Percentiles rank a stretch among this genome's conserved stretches.
phyloP scores from a whole-genome alignment of 75 land plant species.

The Pinus tabuliformis region DNA sequence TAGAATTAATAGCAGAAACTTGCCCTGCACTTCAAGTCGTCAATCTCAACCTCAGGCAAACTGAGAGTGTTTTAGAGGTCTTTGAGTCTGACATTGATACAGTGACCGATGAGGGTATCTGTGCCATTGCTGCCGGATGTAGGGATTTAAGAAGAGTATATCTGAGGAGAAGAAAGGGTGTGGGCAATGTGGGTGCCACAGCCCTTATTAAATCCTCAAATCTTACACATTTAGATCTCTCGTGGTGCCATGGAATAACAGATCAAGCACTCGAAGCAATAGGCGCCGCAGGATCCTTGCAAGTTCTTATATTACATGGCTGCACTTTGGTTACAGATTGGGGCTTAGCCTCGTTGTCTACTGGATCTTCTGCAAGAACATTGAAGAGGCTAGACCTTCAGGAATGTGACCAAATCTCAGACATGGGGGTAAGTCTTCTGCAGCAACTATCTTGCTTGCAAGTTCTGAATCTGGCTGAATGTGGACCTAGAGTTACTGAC shows the following conservation, averaged over 20 bases:
- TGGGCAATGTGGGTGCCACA: constrained; percentile 20
- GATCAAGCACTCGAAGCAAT: constrained; percentile 23
- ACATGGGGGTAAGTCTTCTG: constrained; percentile 15
- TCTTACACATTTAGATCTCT: constrained; percentile 22
- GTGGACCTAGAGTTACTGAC: constrained; percentile 30
- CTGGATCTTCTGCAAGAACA: constrained; percentile 10
- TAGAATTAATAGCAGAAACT: constrained; percentile 19
- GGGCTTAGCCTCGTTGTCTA: constrained; percentile 11
- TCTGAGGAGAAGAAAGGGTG: constrained; percentile 17
- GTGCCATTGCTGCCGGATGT: constrained; percentile 18
- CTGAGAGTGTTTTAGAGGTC: constrained; percentile 1
- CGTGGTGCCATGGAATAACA: constrained; percentile 18
- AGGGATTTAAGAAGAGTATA: constrained; percentile 13
- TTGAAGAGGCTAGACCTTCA: constrained; percentile 16
- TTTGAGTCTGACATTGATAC: constrained; percentile 11
- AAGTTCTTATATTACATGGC: constrained; percentile 14
- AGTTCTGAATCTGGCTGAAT: constrained; percentile 20
- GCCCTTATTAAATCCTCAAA: constrained; percentile 11
- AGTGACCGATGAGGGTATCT: constrained; percentile 19
- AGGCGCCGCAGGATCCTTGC: constrained; percentile 2
- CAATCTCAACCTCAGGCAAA: constrained; percentile 9
- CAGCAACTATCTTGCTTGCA: constrained; percentile 18
- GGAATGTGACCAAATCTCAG: constrained; percentile 26
- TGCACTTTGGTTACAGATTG: constrained; percentile 20
- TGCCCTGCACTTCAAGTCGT: constrained; percentile 17